Conservation (phyloP, 192 early-diverging fungal species). For the Thoreauomyces humboldtii region DNA sequence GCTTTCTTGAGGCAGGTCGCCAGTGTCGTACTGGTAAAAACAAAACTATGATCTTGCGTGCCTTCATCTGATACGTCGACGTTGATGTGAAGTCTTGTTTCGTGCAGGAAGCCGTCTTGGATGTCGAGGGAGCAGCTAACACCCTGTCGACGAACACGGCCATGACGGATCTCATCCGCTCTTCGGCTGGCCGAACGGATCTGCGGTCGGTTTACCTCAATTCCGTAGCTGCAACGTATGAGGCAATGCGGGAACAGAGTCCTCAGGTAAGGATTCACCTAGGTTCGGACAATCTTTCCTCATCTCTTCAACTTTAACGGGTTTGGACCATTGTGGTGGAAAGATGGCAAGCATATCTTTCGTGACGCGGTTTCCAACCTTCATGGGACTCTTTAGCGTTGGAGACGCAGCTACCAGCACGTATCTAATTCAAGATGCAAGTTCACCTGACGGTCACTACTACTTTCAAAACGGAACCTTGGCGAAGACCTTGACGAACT, state of each 20-base stretch:
- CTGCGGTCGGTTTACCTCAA: neutral
- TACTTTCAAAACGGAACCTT: neutral
- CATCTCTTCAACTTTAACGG: no score
- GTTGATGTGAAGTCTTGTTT: neutral
- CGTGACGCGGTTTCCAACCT: neutral
- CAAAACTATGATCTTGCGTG: no score
- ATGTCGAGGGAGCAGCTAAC: neutral
- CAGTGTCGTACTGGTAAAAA: neutral
- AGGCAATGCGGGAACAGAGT: neutral
- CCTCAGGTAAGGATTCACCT: no score
- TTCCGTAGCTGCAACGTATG: neutral
- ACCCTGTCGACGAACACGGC: neutral
- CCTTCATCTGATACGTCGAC: no score
- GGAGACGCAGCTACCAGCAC: neutral
- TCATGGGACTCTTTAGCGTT: neutral
- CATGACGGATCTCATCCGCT: neutral
- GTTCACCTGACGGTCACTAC: neutral
- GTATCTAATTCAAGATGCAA: neutral
- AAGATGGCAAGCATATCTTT: neutral
- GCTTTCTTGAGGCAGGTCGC: neutral
- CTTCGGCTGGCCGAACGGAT: neutral
- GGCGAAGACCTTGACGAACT: neutral
- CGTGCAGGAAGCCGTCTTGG: neutral
- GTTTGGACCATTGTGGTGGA: no score
- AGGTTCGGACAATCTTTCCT: no score